Conservation (phyloP, 2,329 filamentous ascomycete genomes). For the Aspergillus sp. region DNA sequence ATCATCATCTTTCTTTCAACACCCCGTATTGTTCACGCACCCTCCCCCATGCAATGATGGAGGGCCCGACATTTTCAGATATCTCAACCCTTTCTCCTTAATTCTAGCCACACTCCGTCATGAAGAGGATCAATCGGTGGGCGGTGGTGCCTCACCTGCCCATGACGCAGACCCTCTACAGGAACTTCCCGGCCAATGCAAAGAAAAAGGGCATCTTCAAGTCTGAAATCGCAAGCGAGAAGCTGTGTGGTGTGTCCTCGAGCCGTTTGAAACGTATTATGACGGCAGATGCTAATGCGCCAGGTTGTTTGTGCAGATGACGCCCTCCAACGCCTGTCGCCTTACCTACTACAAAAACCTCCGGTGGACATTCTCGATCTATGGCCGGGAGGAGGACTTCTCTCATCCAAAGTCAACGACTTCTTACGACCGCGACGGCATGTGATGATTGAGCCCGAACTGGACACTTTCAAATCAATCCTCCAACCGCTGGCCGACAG, state of each 20-base stretch:
- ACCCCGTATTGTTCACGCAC: too few species aligned
- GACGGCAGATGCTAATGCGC: constrained; percentile 1
- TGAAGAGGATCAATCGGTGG: constrained; percentile 16
- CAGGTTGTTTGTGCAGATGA: constrained; percentile 52
- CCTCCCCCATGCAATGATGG: too few species aligned
- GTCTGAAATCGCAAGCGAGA: constrained; percentile 28
- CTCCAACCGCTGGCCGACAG: constrained; percentile 57
- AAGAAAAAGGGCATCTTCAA: constrained; percentile 9
- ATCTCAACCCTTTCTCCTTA: neutral
- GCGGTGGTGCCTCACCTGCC: constrained; percentile 19
- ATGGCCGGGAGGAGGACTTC: constrained; percentile 75
- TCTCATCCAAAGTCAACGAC: constrained; percentile 74
- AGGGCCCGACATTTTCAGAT: neutral
- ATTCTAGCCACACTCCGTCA: constrained; percentile 1
- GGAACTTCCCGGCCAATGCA: constrained; percentile 4
- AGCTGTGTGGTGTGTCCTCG: constrained; percentile 31
- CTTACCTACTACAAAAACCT: constrained; percentile 64
- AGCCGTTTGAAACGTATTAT: too few species aligned
- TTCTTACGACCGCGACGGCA: constrained; percentile 75
- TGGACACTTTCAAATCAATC: constrained; percentile 56
- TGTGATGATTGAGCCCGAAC: constrained; percentile 74
- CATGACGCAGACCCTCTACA: constrained; percentile 17
- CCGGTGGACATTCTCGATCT: constrained; percentile 86
- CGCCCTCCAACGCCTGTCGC: constrained; percentile 65
- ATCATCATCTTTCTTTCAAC: neutral